Evolutionary conservation across 345 rosid species (phyloP).

Genomic region (Populus nigra): DNA sequence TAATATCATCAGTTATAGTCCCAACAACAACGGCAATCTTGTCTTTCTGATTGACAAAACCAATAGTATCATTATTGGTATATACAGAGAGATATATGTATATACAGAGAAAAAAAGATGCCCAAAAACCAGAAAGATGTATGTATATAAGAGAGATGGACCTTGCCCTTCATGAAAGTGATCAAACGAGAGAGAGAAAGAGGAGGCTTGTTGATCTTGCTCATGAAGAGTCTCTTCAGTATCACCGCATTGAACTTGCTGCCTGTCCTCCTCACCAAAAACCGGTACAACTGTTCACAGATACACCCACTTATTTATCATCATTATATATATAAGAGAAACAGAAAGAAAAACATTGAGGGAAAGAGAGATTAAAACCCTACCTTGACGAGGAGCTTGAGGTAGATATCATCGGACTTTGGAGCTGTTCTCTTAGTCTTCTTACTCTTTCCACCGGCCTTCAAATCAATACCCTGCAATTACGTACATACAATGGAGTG

Average conservation of each 20-base stretch:
- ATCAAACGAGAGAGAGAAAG: slow-evolving; percentile 78
- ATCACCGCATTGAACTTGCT: slow-evolving; percentile 94
- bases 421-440: slow-evolving; percentile 88
- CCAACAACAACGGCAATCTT: slow-evolving; percentile 88
- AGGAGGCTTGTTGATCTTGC: slow-evolving; percentile 91
- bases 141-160: slow-evolving; percentile 8
- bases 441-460: slow-evolving; percentile 98
- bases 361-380: not conserved
- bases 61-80: not conserved
- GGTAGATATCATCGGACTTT: slow-evolving; percentile 90
- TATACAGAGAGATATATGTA: no score
- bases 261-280: slow-evolving; percentile 83
- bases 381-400: slow-evolving; percentile 94
- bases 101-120: not conserved
- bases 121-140: not conserved
- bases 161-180: slow-evolving; percentile 71
- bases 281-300: slow-evolving; percentile 67
- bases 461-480: slow-evolving; percentile 86
- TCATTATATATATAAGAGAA: not conserved
- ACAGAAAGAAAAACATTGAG: not conserved
- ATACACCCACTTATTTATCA: not conserved
- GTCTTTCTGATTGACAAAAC: slow-evolving; percentile 46
- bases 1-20: slow-evolving; percentile 74
- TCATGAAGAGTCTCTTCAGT: slow-evolving; percentile 92
- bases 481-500: not conserved